Conservation (phyloP, 176 grass and related monocot genomes). For the Saccharum spontaneum region DNA sequence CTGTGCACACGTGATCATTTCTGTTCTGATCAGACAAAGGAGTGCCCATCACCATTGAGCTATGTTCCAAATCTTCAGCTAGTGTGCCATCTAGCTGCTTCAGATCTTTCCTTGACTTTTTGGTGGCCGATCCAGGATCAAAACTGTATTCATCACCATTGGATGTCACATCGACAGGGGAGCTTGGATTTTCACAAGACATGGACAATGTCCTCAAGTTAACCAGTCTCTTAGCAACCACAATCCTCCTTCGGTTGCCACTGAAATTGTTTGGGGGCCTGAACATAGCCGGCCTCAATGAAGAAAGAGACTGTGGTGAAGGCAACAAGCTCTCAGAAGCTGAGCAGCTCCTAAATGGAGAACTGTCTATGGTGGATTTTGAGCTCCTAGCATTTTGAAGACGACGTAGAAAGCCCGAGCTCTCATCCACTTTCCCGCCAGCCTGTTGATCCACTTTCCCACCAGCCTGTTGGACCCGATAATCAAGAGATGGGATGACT, state of each 20-base stretch:
- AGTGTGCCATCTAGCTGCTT: background rate
- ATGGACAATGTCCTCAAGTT: background rate
- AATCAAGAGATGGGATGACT: background rate
- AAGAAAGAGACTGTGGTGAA: background rate
- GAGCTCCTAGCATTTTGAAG: background rate
- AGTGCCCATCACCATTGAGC: conserved; percentile 12
- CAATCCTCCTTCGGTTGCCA: too few relatives aligned
- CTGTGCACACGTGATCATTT: background rate
- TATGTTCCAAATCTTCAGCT: conserved; percentile 4
- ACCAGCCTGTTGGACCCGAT: background rate
- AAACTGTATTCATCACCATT: conserved; percentile 30
- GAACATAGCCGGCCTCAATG: background rate
- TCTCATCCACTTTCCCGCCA: background rate
- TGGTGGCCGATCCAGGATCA: conserved; percentile 5
- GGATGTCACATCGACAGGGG: background rate
- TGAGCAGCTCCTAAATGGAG: background rate
- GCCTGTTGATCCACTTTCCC: background rate
- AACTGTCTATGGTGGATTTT: background rate
- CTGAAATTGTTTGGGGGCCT: too few relatives aligned
- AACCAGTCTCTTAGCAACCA: too few relatives aligned
- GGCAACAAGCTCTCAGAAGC: conserved; percentile 4
- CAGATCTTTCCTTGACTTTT: conserved; percentile 34
- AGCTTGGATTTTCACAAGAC: background rate
- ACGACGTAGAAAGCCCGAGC: background rate
- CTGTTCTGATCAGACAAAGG: conserved; percentile 22